phyloP scores from a whole-genome alignment of 2,329 filamentous ascomycete species.

The Stachybotrys chlorohalonatus region DNA sequence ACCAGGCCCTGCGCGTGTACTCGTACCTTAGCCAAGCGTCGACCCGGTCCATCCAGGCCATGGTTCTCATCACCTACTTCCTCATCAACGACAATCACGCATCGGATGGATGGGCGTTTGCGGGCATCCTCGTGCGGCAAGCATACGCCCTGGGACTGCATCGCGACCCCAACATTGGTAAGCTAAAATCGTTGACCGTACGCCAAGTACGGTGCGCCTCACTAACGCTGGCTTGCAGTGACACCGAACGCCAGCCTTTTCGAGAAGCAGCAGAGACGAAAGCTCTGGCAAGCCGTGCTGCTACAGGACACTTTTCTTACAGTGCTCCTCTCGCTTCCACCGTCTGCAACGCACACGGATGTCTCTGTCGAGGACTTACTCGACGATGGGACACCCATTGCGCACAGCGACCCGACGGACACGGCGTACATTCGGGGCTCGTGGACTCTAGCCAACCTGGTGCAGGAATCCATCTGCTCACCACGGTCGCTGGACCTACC shows the following conservation, averaged over 20 bases:
- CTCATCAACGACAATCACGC: conserved; percentile 81
- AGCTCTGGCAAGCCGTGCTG: conserved; percentile 74
- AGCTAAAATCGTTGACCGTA: conserved; percentile 3
- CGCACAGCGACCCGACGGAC: conserved; percentile 54
- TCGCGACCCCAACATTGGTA: conserved; percentile 66
- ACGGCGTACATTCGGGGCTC: conserved; percentile 66
- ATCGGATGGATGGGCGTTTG: conserved; percentile 75
- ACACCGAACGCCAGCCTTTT: conserved; percentile 56
- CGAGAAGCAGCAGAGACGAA: conserved; percentile 70
- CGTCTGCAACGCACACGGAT: conserved; percentile 70
- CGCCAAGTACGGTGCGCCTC: conserved; percentile 5
- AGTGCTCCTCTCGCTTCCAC: conserved; percentile 67
- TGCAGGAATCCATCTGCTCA: conserved; percentile 68
- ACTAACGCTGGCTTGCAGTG: conserved; percentile 26
- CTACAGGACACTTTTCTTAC: conserved; percentile 77
- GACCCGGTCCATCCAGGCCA: conserved; percentile 64
- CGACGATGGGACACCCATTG: conserved; percentile 50
- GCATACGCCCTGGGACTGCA: conserved; percentile 76
- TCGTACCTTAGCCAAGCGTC: conserved; percentile 71
- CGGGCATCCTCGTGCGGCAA: conserved; percentile 67
- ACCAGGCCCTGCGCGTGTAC: conserved; percentile 66
- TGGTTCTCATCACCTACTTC: conserved; percentile 75
- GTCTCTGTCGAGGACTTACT: conserved; percentile 65
- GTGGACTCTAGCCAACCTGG: conserved; percentile 70
- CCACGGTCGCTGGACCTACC: conserved; percentile 66